Evolutionary conservation across 306 rosid genomes (phyloP), one percentile per base, ranked within the genome.

Genomic region (Quercus alba): DNA sequence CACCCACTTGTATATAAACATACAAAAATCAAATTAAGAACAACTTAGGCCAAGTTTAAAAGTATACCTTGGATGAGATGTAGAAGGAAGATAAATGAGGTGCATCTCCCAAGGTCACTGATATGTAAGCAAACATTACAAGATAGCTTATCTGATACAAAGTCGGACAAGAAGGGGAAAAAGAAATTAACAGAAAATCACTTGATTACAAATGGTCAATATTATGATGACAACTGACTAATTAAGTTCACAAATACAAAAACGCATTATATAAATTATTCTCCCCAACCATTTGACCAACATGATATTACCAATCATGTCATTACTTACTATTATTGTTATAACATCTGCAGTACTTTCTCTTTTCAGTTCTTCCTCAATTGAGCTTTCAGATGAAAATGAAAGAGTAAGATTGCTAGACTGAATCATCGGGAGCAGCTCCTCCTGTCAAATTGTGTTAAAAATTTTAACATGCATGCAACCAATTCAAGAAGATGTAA

Each of bases 281-380:
- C 46, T 68, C 30, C 69, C 23, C 74, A 81, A 74, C 19, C 9
- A 44, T 41, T 66, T 33, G 33, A 63, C 44, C 57, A 56, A 77
- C 81, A 61, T 46, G 26, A 74, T 61, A 76, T 80, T 41, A 64
- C 13, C 56, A 33, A 23, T 59, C 19, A 66, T 54, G 77, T 26
- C 26, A 49, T 75, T 78, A 75, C 94, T 83, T 91, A 94, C 97
- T 2, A 89, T 85, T 85, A 94, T 91, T 75, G 99, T 94, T 75
- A 94, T 74, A 74, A 93, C 89, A 86, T 94, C 99, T 73, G 99
- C 99, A 6, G 97, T 90, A 87, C 99, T 94, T 83, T 94, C 99
- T 84, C 99, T 91, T 88, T 94, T 94, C 67, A 94, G 46, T 87
- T 94, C 99, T 75, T 92, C 99, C 89, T 94, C 99, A 35, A 94